Evolutionary conservation across 352 stramenopile species (phyloP).

Genomic region (Blastocystis sp.): DNA sequence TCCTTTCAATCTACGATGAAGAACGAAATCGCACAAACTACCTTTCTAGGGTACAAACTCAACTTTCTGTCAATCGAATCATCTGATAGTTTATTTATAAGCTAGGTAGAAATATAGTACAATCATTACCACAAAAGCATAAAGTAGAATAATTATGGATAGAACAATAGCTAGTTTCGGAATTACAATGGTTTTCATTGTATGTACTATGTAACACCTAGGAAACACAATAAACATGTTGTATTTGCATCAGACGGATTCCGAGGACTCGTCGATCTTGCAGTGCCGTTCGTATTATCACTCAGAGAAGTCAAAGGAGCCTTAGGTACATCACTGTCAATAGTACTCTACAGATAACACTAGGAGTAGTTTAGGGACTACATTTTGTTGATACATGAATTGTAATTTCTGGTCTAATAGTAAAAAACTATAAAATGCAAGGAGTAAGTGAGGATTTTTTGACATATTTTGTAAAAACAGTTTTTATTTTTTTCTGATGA

Average conservation of each 20-base stretch:
- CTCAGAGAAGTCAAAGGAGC: background rate
- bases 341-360: background rate
- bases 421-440: background rate
- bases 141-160: background rate
- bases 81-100: background rate
- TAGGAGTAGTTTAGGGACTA: background rate
- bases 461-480: background rate
- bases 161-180: background rate
- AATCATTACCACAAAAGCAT: background rate
- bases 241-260: background rate
- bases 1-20: background rate
- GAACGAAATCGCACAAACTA: background rate
- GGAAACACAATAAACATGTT: background rate
- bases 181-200: background rate
- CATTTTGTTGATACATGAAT: background rate
- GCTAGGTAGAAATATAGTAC: background rate
- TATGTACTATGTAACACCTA: background rate
- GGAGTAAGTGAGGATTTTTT: background rate
- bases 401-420: background rate
- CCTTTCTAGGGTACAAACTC: slow-evolving; percentile 12
- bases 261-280: background rate
- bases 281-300: background rate
- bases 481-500: no score
- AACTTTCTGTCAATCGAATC: background rate
- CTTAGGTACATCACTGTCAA: background rate